Evolutionary conservation across 2,329 filamentous ascomycete species (phyloP), one percentile per base, ranked within the genome.

Genomic region (Talaromyces funiculosus): DNA sequence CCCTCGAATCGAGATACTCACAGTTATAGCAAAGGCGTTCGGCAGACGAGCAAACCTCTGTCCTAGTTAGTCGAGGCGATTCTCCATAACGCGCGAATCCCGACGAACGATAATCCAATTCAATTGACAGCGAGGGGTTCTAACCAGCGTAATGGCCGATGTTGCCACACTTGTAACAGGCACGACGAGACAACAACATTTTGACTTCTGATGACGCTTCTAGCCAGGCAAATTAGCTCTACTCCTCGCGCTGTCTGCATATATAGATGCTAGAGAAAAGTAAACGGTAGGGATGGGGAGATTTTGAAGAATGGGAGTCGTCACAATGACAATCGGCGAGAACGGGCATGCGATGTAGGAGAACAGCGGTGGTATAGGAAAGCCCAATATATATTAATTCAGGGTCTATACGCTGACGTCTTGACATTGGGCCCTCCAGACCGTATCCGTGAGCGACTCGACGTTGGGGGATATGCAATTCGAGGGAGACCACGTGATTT

Each of bases 1-100:
- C 14, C 5, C 10, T 18, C 47, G 47, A 18, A 22, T 4, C 47
- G 62, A 51, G 54, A 43, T 60, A 80, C 88, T 77, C 82, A 92
- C 94, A 99, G 84, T 99, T 99, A 82, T 99, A 99, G 88, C 94
- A 99, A 72, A 99, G 89, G 73, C 94, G 90, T 84, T 99, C 93
- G 63, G 92, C 90, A 63, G 93, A 97, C 64, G 93, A 94, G 89
- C 94, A 99, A 69, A 96, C 92, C 84, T 97, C 92, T 84, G 74
- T 35, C 62, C 49, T 64, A 73, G 83, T 81, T 71, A 82, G 82
- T 47, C 31, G 6, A 8, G 16, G 38, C n/a, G 18, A n/a, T 5
- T 53, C 31, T 37, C 51, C 10, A 14, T 38, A 22, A 31, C 20
- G 31, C 18, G 8, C 33, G 12, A 16, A 51, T 31, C n/a, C n/a